A percentile compares a stretch with the other conserved stretches of the same genome.
Conservation (phyloP, 768 basidiomycete genomes). For the Mycena kentingensis region DNA sequence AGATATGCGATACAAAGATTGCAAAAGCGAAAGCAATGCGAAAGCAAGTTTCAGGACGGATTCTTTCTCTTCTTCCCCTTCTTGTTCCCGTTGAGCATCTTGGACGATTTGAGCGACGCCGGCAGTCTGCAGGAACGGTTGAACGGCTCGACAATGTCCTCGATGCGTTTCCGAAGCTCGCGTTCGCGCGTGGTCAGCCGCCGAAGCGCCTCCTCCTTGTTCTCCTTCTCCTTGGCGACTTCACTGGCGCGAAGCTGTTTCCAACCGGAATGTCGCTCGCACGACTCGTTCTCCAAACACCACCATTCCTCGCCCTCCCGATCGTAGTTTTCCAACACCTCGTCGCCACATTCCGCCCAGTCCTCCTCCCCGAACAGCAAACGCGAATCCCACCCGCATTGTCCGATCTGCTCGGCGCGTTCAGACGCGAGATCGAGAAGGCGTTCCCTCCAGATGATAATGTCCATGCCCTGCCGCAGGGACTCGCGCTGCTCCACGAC, state of each 20-base stretch:
- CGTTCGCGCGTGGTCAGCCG: conserved; percentile 76
- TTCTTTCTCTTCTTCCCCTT: conserved; percentile 61
- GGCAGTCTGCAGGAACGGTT: conserved; percentile 33
- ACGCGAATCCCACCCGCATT: conserved; percentile 89
- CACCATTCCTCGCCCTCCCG: conserved; percentile 65
- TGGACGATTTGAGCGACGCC: conserved; percentile 39
- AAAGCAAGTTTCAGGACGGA: conserved; percentile 34
- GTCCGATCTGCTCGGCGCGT: conserved; percentile 61
- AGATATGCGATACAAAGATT: conserved; percentile 24
- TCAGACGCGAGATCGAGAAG: conserved; percentile 67
- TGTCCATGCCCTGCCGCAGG: conserved; percentile 69
- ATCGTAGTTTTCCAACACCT: conserved; percentile 73
- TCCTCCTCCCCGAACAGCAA: conserved; percentile 83
- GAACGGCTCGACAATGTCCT: conserved; percentile 65
- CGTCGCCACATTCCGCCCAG: conserved; percentile 67
- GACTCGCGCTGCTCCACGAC: conserved; percentile 63
- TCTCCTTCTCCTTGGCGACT: conserved; percentile 73
- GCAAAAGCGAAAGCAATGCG: conserved; percentile 19
- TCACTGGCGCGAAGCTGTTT: conserved; percentile 75
- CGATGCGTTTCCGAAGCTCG: conserved; percentile 75
- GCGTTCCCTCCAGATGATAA: conserved; percentile 69
- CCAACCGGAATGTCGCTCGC: conserved; percentile 83
- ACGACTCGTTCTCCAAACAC: conserved; percentile 75
- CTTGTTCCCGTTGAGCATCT: conserved; percentile 55
- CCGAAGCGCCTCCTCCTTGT: conserved; percentile 64